Evolutionary conservation across 192 early-diverging fungal genomes (phyloP), one percentile per base, ranked within the genome.

Genomic region (Mortierella alpina): DNA sequence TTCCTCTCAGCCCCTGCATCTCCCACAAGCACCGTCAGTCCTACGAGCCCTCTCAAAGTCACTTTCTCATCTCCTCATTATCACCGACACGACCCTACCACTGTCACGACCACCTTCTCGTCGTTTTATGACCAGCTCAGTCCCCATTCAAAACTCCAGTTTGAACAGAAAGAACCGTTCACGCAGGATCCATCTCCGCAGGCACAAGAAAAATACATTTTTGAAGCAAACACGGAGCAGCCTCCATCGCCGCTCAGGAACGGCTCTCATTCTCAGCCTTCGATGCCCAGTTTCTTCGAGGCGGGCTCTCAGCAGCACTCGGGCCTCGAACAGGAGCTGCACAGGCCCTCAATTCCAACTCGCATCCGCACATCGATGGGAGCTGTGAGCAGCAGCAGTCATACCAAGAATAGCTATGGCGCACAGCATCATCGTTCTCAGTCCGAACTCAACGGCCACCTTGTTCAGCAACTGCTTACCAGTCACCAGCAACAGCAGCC

Each of bases 1-100:
- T 42, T 42, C 4, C 46, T 63, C n/a, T 46, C 44, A 0, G 44
- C 46, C 5, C 61, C 61, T 22, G 11, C 22, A 20, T 47, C 61
- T 23, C 61, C 61, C 15, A 42, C 45, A 31, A 49, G 61, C 42
- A n/a, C 61, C 12, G 14, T 48, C 46, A 63, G 61, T 15, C 61
- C 61, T 5, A 67, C 72, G 6, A 74, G 63, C 47, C 72, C 64
- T 7, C 22, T 67, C 39, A 66, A 23, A 15, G 50, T 41, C 4
- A 59, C 72, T 0, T 67, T 67, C 47, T 67, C 72, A 39, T 65
- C 68, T 45, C 68, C 46, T 47, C 40, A 39, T 10, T 55, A 58
- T 42, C 71, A 73, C 51, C 54, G 48, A 5, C 9, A 55, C 20
- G 56, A 70, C 47, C 56, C 68, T 8, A 50, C 11, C 20, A 22